phyloP scores from a whole-genome alignment of 129 eudicot species.

The Dittrichia graveolens region DNA sequence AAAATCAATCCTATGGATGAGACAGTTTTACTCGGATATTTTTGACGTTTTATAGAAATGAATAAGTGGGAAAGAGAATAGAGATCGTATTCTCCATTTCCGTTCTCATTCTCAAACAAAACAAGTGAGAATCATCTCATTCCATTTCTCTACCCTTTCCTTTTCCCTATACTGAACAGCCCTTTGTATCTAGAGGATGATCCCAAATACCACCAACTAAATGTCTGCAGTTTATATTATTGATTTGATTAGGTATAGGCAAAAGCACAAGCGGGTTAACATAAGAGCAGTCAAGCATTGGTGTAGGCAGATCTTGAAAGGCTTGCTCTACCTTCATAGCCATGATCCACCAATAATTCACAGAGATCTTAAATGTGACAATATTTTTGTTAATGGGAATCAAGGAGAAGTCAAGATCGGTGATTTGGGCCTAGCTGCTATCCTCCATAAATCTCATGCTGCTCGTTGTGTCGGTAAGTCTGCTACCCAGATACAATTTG shows the following conservation, averaged over 20 bases:
- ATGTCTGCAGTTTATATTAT: not conserved
- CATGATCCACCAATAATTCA: slow-evolving; percentile 59
- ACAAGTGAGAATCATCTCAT: too few relatives aligned
- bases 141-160: too few relatives aligned
- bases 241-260: slow-evolving; percentile 68
- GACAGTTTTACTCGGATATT: too few relatives aligned
- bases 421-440: slow-evolving; percentile 92
- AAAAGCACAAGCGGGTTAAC: slow-evolving; percentile 75
- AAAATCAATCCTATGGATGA: too few relatives aligned
- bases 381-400: slow-evolving; percentile 84
- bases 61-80: too few relatives aligned
- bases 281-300: slow-evolving; percentile 86
- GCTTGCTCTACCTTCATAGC: slow-evolving; percentile 82
- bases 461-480: slow-evolving; percentile 91
- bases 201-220: not conserved
- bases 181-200: too few relatives aligned
- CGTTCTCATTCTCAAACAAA: too few relatives aligned
- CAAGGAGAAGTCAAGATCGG: slow-evolving; percentile 99
- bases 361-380: slow-evolving; percentile 85
- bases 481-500: too few relatives aligned
- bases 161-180: too few relatives aligned
- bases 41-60: too few relatives aligned
- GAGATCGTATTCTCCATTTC: too few relatives aligned
- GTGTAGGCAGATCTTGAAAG: slow-evolving; percentile 88
- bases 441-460: slow-evolving; percentile 80